These are phyloP conservation scores for Carnegiea gigantea DNA, from an alignment of 179 eudicot species.

Conservation along the genomic window DNA sequence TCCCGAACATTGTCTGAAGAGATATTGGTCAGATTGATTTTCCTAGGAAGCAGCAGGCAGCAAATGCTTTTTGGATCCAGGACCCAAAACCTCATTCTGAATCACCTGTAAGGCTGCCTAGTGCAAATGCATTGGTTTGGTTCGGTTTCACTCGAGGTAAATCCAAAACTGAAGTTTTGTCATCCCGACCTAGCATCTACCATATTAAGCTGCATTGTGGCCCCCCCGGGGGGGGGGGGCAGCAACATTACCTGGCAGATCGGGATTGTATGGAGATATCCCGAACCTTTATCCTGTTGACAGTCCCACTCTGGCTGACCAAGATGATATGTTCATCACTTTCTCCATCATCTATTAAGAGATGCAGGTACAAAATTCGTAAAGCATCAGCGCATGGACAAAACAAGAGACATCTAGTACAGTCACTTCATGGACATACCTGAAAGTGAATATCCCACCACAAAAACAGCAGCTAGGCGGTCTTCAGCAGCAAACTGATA, in stretches of 20 bases:
- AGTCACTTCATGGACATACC: constrained; percentile 41
- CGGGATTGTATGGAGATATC: constrained; percentile 94
- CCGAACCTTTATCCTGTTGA: constrained; percentile 86
- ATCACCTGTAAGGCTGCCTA: too few relatives aligned
- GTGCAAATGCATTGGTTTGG: neutral
- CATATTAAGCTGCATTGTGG: neutral
- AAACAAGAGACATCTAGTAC: neutral
- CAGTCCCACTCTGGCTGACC: constrained; percentile 94
- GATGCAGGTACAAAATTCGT: constrained; percentile 8
- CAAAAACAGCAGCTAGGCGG: constrained; percentile 86
- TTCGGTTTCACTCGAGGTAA: neutral
- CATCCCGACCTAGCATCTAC: neutral
- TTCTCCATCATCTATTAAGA: constrained; percentile 80
- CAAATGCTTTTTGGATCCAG: too few relatives aligned
- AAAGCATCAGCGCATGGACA: neutral
- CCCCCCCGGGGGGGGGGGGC: too few relatives aligned
- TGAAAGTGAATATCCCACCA: constrained; percentile 76
- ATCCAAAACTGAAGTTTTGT: too few relatives aligned
- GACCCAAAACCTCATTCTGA: too few relatives aligned
- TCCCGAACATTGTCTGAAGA: too few relatives aligned
- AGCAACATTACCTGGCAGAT: constrained; percentile 60
- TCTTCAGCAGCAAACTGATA: constrained; percentile 81
- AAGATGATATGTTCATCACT: constrained; percentile 94
- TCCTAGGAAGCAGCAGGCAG: too few relatives aligned
- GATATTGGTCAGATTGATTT: too few relatives aligned